phyloP scores from a whole-genome alignment of 257 asterid species.

The Solanum etuberosum region DNA sequence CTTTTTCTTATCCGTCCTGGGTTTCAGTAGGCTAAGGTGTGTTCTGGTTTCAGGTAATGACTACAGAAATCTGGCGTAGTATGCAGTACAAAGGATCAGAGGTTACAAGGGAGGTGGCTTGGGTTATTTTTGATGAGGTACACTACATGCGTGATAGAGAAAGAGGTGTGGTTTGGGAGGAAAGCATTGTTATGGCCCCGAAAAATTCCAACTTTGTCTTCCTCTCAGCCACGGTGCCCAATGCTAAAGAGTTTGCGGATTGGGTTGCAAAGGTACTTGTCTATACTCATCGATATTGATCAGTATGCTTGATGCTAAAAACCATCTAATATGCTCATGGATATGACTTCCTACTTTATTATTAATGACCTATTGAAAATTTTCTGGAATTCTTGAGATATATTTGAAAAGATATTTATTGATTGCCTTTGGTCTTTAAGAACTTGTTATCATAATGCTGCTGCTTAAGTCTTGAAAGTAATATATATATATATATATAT shows the following conservation, averaged over 20 bases:
- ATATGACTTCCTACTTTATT: not conserved
- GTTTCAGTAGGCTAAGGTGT: constrained; percentile 1
- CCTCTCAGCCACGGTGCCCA: constrained; percentile 92
- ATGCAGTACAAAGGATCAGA: constrained; percentile 98
- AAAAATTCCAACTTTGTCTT: constrained; percentile 80
- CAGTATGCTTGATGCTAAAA: not conserved
- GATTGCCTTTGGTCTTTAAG: not conserved
- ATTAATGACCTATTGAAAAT: not conserved
- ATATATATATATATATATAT: no score
- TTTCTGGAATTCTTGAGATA: not conserved
- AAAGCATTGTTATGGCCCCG: constrained; percentile 93
- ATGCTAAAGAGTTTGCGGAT: constrained; percentile 94
- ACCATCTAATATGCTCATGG: not conserved
- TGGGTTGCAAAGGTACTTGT: constrained; percentile 94
- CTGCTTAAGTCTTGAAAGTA: not conserved
- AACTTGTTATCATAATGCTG: not conserved
- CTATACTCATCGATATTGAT: not conserved
- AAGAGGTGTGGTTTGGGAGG: constrained; percentile 99
- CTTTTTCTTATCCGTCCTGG: not conserved
- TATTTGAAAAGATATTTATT: not conserved
- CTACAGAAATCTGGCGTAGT: constrained; percentile 98
- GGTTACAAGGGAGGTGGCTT: constrained; percentile 85
- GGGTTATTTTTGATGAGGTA: constrained; percentile 95
- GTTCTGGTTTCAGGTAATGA: constrained; percentile 68
- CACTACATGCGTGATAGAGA: constrained; percentile 98